Percentiles rank a stretch among this genome's conserved stretches.
These are phyloP conservation scores for Coemansia sp. DNA, from an alignment of 192 early-diverging fungal species.

Conservation along the genomic window DNA sequence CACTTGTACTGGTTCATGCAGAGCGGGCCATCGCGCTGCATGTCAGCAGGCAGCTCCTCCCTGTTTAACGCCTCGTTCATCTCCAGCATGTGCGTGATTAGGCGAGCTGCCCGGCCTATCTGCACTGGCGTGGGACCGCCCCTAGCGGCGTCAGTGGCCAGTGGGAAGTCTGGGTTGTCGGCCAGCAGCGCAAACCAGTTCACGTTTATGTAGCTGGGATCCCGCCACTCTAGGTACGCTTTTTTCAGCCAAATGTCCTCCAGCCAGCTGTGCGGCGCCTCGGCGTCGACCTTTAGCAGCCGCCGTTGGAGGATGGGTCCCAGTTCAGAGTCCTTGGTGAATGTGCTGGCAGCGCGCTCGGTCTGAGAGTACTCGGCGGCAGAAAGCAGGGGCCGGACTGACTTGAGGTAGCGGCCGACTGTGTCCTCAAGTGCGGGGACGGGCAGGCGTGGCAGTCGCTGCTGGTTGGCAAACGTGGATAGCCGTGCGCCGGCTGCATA, in stretches of 20 bases:
- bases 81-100: conserved; percentile 64
- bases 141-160: conserved; percentile 21
- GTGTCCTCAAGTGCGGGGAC: conserved; percentile 81
- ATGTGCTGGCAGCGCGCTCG: conserved; percentile 66
- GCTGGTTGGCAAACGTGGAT: conserved; percentile 67
- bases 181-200: conserved; percentile 83
- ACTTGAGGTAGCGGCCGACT: conserved; percentile 72
- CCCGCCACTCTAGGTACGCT: conserved; percentile 85
- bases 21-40: conserved; percentile 65
- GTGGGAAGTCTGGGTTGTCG: conserved; percentile 58
- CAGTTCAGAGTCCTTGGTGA: conserved; percentile 64
- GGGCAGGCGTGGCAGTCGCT: conserved; percentile 74
- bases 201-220: conserved; percentile 79
- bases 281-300: conserved; percentile 65
- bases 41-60: conserved; percentile 65
- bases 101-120: conserved; percentile 73
- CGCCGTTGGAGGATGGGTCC: conserved; percentile 75
- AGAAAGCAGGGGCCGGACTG: conserved; percentile 65
- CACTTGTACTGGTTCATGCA: conserved; percentile 96
- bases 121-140: conserved; percentile 71
- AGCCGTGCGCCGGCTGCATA: neutral
- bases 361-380: conserved; percentile 59
- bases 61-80: conserved; percentile 75
- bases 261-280: conserved; percentile 78
- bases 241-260: conserved; percentile 82